These are phyloP conservation scores for Salix purpurea DNA, from an alignment of 345 rosid species.

Conservation along the genomic window DNA sequence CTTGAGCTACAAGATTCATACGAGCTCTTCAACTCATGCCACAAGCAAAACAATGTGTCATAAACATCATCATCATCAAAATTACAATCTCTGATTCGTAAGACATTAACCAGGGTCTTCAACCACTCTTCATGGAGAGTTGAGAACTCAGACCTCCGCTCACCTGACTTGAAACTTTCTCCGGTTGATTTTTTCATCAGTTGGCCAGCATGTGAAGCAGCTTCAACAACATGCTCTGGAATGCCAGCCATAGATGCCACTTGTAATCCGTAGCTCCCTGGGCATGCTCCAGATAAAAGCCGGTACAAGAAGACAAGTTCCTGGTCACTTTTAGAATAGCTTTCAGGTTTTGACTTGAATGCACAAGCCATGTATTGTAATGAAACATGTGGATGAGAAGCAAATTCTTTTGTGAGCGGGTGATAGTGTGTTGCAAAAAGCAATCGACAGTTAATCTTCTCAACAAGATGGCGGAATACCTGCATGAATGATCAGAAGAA, in stretches of 20 bases:
- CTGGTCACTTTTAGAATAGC: slow-evolving; percentile 28
- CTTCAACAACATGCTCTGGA: slow-evolving; percentile 64
- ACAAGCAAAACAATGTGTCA: slow-evolving; percentile 68
- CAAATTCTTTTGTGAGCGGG: slow-evolving; percentile 86
- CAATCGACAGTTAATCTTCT: slow-evolving; percentile 76
- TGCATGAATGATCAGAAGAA: slow-evolving; percentile 15
- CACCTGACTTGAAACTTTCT: slow-evolving; percentile 68
- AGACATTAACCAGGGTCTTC: slow-evolving; percentile 42
- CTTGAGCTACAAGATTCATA: slow-evolving; percentile 8
- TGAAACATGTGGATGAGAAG: slow-evolving; percentile 73
- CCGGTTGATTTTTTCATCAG: slow-evolving; percentile 65
- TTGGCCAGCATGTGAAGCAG: slow-evolving; percentile 54
- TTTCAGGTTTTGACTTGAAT: slow-evolving; percentile 35
- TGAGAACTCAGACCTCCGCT: slow-evolving; percentile 77
- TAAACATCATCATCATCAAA: slow-evolving; percentile 40
- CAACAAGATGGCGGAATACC: slow-evolving; percentile 93
- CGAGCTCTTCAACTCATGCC: slow-evolving; percentile 65
- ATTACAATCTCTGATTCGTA: slow-evolving; percentile 19
- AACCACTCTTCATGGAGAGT: slow-evolving; percentile 89
- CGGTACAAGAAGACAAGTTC: slow-evolving; percentile 75
- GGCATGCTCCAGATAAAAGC: slow-evolving; percentile 78
- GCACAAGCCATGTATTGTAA: slow-evolving; percentile 92
- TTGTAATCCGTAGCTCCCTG: slow-evolving; percentile 86
- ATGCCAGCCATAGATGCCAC: slow-evolving; percentile 92
- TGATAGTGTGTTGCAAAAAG: slow-evolving; percentile 95